phyloP scores from a whole-genome alignment of 371 early-diverging fungal species.

The Mortierella sp. region DNA sequence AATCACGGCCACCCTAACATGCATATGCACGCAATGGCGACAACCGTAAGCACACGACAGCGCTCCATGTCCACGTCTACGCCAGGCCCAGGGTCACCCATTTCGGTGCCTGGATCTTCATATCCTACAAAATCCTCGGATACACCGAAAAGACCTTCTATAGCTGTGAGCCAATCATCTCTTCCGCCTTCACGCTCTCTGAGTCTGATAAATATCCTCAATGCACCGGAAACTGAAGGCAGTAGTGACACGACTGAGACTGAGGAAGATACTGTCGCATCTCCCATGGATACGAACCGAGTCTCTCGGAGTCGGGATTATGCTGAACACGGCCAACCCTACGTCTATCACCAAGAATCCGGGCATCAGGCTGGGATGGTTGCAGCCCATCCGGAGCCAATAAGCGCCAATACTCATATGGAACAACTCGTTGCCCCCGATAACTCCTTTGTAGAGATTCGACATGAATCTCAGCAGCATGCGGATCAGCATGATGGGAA shows the following conservation, averaged over 20 bases:
- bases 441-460: neutral
- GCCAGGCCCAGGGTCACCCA: conserved; percentile 1
- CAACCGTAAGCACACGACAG: conserved; percentile 20
- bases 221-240: conserved; percentile 25
- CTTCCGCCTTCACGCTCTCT: conserved; percentile 25
- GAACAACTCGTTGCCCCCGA: conserved; percentile 1
- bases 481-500: neutral
- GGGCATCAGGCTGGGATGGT: neutral
- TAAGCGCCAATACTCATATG: neutral
- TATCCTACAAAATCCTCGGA: conserved; percentile 4
- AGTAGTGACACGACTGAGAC: conserved; percentile 9
- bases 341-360: conserved; percentile 6
- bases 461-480: conserved; percentile 1
- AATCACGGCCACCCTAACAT: conserved; percentile 7
- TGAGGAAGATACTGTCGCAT: conserved; percentile 3
- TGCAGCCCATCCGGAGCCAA: neutral
- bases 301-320: neutral
- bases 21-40: conserved; percentile 2
- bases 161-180: conserved; percentile 17
- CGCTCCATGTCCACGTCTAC: conserved; percentile 13
- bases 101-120: neutral
- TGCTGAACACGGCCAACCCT: neutral
- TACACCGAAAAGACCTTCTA: conserved; percentile 2
- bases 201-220: conserved; percentile 46
- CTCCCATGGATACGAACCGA: neutral